Evolutionary conservation across 805 yeast species (phyloP), one percentile per base, ranked within the genome.

Genomic region (Myxozyma vanderwaltii): DNA sequence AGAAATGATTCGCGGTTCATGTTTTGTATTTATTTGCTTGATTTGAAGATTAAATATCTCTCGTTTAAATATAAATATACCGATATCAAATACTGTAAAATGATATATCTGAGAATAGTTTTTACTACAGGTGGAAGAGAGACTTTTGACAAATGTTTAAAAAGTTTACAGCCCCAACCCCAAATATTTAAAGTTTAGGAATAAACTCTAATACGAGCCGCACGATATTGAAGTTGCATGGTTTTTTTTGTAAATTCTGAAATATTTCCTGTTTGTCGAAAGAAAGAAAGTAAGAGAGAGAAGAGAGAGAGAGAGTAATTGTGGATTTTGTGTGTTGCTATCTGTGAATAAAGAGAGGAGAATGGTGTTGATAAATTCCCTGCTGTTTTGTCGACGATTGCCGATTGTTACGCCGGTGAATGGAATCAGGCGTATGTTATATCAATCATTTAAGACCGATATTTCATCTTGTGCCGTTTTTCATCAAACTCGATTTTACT

Each of bases 1-100:
- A 85, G 85, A 74, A 89, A 89, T 64, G 95, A 95, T 84, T 89
- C 96, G 82, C 91, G 89, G 71, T 71, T 73, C 67, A 63, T 63
- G 24, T 53, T 15, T 23, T 5, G n/a, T n/a, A n/a, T n/a, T n/a
- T n/a, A n/a, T 41, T 26, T 23, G 26, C 27, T 21, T 17, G 3
- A 29, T 31, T 24, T 8, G 27, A 12, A 13, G 6, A n/a, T n/a
- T n/a, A n/a, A n/a, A n/a, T n/a, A n/a, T n/a, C n/a, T n/a, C n/a
- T n/a, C n/a, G n/a, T n/a, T n/a, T n/a, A n/a, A n/a, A n/a, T n/a
- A n/a, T n/a, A n/a, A n/a, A n/a, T n/a, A n/a, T n/a, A n/a, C n/a
- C n/a, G n/a, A n/a, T n/a, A n/a, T n/a, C n/a, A n/a, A n/a, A n/a
- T n/a, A n/a, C n/a, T n/a, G n/a, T n/a, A n/a, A n/a, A n/a, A n/a